A percentile compares a stretch with the other conserved stretches of the same genome.
Evolutionary conservation across 306 rosid species (phyloP).

Genomic region (Quillaja saponaria): DNA sequence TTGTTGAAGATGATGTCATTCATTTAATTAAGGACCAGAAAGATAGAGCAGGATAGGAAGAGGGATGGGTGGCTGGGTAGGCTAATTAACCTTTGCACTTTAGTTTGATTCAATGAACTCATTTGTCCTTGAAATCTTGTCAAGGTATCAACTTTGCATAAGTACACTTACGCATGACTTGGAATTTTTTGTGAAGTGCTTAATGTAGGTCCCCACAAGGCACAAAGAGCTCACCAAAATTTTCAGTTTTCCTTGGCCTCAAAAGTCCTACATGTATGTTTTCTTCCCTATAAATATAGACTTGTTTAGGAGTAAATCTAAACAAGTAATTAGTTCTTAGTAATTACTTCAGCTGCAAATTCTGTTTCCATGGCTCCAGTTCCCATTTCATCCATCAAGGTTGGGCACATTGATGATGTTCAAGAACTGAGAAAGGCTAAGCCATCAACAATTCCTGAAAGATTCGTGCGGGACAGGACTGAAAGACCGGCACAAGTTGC

Average conservation of each 20-base stretch:
- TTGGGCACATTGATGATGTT: slow-evolving; percentile 91
- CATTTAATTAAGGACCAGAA: neutral
- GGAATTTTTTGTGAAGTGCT: slow-evolving; percentile 15
- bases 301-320: slow-evolving; percentile 22
- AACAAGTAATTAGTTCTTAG: slow-evolving; percentile 15
- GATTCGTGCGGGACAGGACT: slow-evolving; percentile 72
- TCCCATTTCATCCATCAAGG: slow-evolving; percentile 50
- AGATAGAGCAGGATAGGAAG: neutral
- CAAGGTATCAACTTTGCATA: neutral
- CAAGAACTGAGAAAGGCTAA: slow-evolving; percentile 79
- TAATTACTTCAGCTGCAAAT: slow-evolving; percentile 4
- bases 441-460: slow-evolving; percentile 69
- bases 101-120: neutral
- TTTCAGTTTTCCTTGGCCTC: slow-evolving; percentile 5
- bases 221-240: too few relatives aligned
- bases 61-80: neutral
- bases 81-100: neutral
- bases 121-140: neutral
- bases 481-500: slow-evolving; percentile 65
- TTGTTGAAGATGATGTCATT: neutral
- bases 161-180: neutral
- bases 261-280: slow-evolving; percentile 28
- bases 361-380: slow-evolving; percentile 67
- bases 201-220: slow-evolving; percentile 31
- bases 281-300: slow-evolving; percentile 57